A percentile compares a stretch with the other conserved stretches of the same genome.
Conservation (phyloP, 1,284 basidiomycete species). For the Leccinum solheimii region DNA sequence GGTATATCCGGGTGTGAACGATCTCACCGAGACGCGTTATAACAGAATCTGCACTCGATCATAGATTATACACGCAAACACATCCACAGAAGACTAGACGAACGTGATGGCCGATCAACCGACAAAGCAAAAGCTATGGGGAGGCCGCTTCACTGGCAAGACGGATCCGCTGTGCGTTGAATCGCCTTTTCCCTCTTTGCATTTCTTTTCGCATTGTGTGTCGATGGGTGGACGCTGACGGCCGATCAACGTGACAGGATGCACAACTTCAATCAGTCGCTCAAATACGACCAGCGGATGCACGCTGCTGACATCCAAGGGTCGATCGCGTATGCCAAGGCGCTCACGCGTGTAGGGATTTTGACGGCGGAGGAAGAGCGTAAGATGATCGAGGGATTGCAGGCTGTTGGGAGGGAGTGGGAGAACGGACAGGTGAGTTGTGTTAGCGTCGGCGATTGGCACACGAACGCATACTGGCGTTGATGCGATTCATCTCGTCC, state of each 20-base stretch:
- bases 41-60: not conserved
- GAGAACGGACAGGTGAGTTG: conserved; percentile 60
- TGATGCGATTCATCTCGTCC: not conserved
- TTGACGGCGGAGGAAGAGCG: conserved; percentile 73
- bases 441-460: not conserved
- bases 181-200: not conserved
- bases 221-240: conserved; percentile 7
- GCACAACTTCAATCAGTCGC: conserved; percentile 94
- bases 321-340: conserved; percentile 94
- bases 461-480: not conserved
- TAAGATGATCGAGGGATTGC: conserved; percentile 79
- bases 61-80: not conserved
- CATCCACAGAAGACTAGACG: not conserved
- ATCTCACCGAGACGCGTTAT: not conserved
- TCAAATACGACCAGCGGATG: conserved; percentile 95
- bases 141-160: conserved; percentile 86
- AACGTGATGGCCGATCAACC: conserved; percentile 54
- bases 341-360: conserved; percentile 78
- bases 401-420: conserved; percentile 85
- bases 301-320: conserved; percentile 89
- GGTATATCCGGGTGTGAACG: not conserved
- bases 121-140: conserved; percentile 83
- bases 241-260: conserved; percentile 54
- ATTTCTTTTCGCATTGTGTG: conserved; percentile 6
- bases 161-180: conserved; percentile 78